Conservation (phyloP, 1,284 basidiomycete genomes). For the Mycena citricolor region DNA sequence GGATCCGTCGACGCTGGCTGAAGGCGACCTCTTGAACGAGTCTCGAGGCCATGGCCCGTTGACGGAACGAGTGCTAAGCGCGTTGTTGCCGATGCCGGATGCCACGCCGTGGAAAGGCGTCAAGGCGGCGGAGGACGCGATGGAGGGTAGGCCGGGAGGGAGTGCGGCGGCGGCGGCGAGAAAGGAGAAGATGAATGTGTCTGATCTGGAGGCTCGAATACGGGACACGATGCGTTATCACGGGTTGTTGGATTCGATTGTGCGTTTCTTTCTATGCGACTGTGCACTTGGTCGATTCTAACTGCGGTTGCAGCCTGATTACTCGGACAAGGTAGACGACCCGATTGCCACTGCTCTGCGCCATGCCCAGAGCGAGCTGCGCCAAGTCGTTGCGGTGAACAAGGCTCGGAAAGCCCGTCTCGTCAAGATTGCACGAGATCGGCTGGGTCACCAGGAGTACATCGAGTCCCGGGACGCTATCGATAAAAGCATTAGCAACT, state of each 20-base stretch:
- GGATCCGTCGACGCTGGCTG: constrained; percentile 71
- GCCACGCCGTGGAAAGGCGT: constrained; percentile 67
- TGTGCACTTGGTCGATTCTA: too few species aligned
- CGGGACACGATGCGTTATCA: constrained; percentile 72
- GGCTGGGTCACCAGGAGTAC: constrained; percentile 90
- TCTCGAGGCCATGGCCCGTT: constrained; percentile 77
- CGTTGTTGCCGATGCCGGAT: constrained; percentile 68
- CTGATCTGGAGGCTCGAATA: constrained; percentile 68
- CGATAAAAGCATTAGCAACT: constrained; percentile 76
- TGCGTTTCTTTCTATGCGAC: constrained; percentile 35
- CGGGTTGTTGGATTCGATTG: constrained; percentile 58
- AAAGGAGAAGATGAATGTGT: constrained; percentile 70
- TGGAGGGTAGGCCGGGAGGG: constrained; percentile 75
- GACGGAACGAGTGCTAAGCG: constrained; percentile 79
- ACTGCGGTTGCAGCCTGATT: constrained; percentile 61
- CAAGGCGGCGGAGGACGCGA: constrained; percentile 78
- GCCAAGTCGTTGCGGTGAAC: constrained; percentile 76
- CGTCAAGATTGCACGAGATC: constrained; percentile 76
- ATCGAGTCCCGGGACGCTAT: constrained; percentile 75
- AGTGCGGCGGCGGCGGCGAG: constrained; percentile 71
- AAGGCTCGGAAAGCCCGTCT: constrained; percentile 80
- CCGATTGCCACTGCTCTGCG: constrained; percentile 90
- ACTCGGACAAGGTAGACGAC: constrained; percentile 81
- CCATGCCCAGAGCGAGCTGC: constrained; percentile 82
- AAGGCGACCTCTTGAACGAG: constrained; percentile 63